Evolutionary conservation across 2,329 filamentous ascomycete species (phyloP), one percentile per base, ranked within the genome.

Genomic region (Alternaria angustiovoidea): DNA sequence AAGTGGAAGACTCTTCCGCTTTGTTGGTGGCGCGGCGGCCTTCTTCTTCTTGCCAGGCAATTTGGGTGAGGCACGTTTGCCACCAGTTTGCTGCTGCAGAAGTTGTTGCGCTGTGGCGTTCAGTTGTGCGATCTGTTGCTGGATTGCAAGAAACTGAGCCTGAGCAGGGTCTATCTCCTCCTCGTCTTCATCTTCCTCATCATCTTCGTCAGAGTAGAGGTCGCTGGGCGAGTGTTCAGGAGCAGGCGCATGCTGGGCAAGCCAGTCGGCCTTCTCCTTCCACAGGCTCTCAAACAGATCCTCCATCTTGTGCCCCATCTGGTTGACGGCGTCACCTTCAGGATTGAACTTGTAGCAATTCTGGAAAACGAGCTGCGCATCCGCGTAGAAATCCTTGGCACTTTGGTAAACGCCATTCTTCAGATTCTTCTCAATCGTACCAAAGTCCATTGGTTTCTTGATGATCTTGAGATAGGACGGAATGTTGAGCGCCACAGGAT

Each of bases 321-420:
- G 77, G 59, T 92, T 89, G 16, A 96, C 91, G 1, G 88, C 85
- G 64, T 96, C 93, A 8, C 88, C 89, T 0, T 86, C 82, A n/a
- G 89, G 87, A 69, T 99, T 99, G 85, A 98, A 99, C 64, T 90
- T 90, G 82, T 89, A 93, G 78, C 94, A 97, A 77, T 99, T 99
- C 68, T 87, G 85, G 72, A 97, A 90, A 67, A 98, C 94, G 57
- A 93, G 86, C 49, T 88, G 86, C 55, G 97, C 87, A 72, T 96
- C 94, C 59, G 86, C 86, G 73, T 96, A 91, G 69, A 98, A 93
- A 46, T 97, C 94, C 77, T 93, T 93, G 1, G 92, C 85, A 57
- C 86, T 92, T 66, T 88, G 86, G 73, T 98, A 98, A 57, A 93
- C 87, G 26, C 93, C 93, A 12, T 84, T 84, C 68, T 90, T 88